Percentiles rank a stretch among this genome's conserved stretches.
Evolutionary conservation across 2,329 filamentous ascomycete genomes (phyloP).

Genomic region (Passalora sequoiae): DNA sequence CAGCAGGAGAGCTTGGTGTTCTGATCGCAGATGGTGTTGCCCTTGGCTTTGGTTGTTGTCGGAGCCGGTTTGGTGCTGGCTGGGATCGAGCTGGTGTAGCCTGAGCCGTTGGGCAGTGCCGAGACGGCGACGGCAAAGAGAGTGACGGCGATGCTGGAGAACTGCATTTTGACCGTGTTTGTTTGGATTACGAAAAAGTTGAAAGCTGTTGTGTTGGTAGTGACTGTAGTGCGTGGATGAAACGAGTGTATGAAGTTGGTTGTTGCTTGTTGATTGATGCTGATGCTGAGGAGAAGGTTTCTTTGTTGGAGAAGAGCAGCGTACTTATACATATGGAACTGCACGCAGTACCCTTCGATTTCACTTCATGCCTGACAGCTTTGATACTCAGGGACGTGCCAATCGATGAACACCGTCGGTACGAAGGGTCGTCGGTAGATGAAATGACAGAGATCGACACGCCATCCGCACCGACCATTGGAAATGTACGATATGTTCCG

Average conservation of each 20-base stretch:
- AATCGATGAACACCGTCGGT: too few relatives aligned
- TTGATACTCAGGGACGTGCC: too few relatives aligned
- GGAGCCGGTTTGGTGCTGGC: neutral
- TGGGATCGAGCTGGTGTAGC: neutral
- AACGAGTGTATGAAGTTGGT: conserved; percentile 9
- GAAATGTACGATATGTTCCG: too few relatives aligned
- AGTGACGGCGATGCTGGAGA: conserved; percentile 17
- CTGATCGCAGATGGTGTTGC: conserved; percentile 5
- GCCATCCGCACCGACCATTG: too few relatives aligned
- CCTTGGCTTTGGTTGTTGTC: neutral
- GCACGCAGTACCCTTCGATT: too few relatives aligned
- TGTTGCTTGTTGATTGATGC: conserved; percentile 9
- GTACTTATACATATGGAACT: conserved; percentile 13
- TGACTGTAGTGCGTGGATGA: conserved; percentile 7
- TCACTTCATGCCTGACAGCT: too few relatives aligned
- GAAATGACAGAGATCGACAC: too few relatives aligned
- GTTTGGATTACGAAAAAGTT: conserved; percentile 18
- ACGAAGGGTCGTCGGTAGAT: too few relatives aligned
- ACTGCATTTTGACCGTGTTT: too few relatives aligned
- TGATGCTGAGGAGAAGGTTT: conserved; percentile 5
- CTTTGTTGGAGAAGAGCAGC: conserved; percentile 5
- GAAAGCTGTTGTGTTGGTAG: conserved; percentile 1
- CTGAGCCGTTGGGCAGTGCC: neutral
- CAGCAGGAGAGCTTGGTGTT: conserved; percentile 15
- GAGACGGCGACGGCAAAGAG: conserved; percentile 14